phyloP scores from a whole-genome alignment of 139 green algal genomes.

The Chlorella sp. region DNA sequence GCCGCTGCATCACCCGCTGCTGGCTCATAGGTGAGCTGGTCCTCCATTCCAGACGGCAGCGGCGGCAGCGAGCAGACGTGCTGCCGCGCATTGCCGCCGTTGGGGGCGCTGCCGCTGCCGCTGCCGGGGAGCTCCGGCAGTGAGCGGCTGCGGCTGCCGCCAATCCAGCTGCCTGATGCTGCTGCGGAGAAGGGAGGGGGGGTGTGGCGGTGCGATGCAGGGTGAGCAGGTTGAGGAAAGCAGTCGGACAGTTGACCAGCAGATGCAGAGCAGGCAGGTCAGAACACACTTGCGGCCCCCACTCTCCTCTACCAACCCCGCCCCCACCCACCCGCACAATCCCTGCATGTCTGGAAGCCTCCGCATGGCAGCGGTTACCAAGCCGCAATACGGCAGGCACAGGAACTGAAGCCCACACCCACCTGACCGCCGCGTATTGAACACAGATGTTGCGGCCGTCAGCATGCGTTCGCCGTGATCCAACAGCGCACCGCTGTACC shows the following conservation, averaged over 20 bases:
- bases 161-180: not conserved
- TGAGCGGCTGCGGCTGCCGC: constrained; percentile 6
- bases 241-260: not conserved
- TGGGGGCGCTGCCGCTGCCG: constrained; percentile 2
- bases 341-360: too few relatives aligned
- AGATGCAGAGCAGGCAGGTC: too few relatives aligned
- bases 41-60: not conserved
- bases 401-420: not conserved
- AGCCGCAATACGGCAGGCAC: not conserved
- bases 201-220: not conserved
- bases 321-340: too few relatives aligned
- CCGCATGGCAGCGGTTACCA: too few relatives aligned
- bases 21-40: not conserved
- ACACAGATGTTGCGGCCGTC: constrained; percentile 50
- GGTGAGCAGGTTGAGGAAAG: not conserved
- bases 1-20: too few relatives aligned
- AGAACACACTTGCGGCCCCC: too few relatives aligned
- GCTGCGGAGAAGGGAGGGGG: not conserved
- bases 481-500: constrained; percentile 63
- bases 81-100: constrained; percentile 10
- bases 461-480: constrained; percentile 68
- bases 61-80: not conserved
- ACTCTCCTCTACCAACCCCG: too few relatives aligned
- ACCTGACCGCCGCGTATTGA: constrained; percentile 35
- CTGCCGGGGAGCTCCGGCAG: constrained; percentile 19